Evolutionary conservation across 169 alveolate genomes (phyloP).

Genomic region (Ichthyophthirius multifiliis): DNA sequence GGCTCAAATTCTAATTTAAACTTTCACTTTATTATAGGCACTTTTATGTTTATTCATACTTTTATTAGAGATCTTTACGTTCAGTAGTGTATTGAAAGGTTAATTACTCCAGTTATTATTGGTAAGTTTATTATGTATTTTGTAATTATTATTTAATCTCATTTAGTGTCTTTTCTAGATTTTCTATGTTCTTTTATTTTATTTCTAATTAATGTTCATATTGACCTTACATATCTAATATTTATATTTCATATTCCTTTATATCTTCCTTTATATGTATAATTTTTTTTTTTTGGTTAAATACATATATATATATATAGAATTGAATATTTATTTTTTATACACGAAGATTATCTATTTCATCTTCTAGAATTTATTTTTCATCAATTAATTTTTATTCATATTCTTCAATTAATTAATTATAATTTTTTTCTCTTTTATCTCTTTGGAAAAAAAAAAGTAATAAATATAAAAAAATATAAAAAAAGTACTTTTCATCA

Average conservation of each 20-base stretch:
- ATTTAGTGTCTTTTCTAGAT: slow-evolving; percentile 46
- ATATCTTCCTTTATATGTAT: slow-evolving; percentile 62
- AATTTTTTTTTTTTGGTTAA: slow-evolving; percentile 72
- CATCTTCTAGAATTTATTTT: too few relatives aligned
- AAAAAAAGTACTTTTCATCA: slow-evolving; percentile 45
- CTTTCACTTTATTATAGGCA: slow-evolving; percentile 53
- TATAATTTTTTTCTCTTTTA: slow-evolving; percentile 15
- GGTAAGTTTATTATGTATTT: slow-evolving; percentile 35
- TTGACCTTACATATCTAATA: slow-evolving; percentile 17
- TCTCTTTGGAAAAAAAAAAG: background rate
- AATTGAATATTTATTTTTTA: too few relatives aligned
- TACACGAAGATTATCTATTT: too few relatives aligned
- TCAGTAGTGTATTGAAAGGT: slow-evolving; percentile 48
- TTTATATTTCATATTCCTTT: slow-evolving; percentile 50
- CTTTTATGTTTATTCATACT: slow-evolving; percentile 44
- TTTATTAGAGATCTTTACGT: slow-evolving; percentile 52
- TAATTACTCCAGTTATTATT: slow-evolving; percentile 45
- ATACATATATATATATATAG: too few relatives aligned
- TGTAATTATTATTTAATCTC: slow-evolving; percentile 61
- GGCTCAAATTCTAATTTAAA: slow-evolving; percentile 42
- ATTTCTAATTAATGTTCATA: slow-evolving; percentile 65
- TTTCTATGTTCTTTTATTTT: slow-evolving; percentile 51
- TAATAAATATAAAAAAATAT: background rate
- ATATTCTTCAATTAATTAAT: slow-evolving; percentile 19
- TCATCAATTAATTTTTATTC: too few relatives aligned